Percentiles rank a stretch among this genome's conserved stretches.
Evolutionary conservation across 2,329 filamentous ascomycete genomes (phyloP).

Genomic region (Colletotrichum phormii): DNA sequence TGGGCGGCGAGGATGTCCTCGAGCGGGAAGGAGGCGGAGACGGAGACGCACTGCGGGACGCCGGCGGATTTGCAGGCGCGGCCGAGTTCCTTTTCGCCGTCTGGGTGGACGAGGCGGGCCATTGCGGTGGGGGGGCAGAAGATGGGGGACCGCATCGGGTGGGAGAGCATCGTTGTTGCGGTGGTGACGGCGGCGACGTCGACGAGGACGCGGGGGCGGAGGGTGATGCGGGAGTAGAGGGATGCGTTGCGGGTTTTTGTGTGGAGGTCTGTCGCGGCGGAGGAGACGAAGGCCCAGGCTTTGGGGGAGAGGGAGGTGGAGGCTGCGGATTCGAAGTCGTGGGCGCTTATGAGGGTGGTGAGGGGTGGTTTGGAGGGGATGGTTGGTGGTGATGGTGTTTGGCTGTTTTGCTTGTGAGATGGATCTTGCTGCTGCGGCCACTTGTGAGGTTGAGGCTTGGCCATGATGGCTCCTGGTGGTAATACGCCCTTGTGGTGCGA

Average conservation of each 20-base stretch:
- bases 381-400: neutral
- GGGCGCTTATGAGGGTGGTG: constrained; percentile 64
- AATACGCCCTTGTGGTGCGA: constrained; percentile 62
- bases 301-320: constrained; percentile 67
- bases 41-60: constrained; percentile 71
- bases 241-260: constrained; percentile 67
- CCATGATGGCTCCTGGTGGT: constrained; percentile 3
- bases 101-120: constrained; percentile 71
- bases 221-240: constrained; percentile 65
- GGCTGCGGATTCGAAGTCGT: constrained; percentile 71
- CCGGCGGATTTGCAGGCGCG: constrained; percentile 48
- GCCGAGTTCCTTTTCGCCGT: constrained; percentile 62
- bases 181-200: constrained; percentile 66
- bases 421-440: constrained; percentile 43
- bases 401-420: neutral
- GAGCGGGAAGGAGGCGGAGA: constrained; percentile 69
- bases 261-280: constrained; percentile 71
- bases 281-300: constrained; percentile 78
- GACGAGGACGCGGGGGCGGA: constrained; percentile 68
- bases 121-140: constrained; percentile 75
- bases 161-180: constrained; percentile 65
- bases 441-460: constrained; percentile 11
- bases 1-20: constrained; percentile 56
- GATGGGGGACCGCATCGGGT: constrained; percentile 64
- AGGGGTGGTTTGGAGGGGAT: constrained; percentile 57